These are phyloP conservation scores for Elasticomyces elasticus DNA, from an alignment of 495 filamentous ascomycete genomes.

Conservation along the genomic window DNA sequence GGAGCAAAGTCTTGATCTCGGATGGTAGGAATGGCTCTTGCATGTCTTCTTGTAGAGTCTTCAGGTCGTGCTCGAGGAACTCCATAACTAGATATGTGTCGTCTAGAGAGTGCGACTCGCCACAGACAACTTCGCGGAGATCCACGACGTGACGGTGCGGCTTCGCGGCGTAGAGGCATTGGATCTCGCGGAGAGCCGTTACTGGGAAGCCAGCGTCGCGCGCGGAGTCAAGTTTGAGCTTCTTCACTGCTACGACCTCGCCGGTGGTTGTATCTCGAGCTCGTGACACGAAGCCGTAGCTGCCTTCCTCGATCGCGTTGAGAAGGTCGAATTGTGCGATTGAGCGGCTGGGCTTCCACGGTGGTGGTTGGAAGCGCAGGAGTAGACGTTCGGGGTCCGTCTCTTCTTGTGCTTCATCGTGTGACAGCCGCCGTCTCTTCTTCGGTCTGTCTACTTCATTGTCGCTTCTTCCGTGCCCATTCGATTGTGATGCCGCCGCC, in stretches of 20 bases:
- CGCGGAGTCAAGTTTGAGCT: slow-evolving; percentile 79
- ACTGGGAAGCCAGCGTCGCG: slow-evolving; percentile 76
- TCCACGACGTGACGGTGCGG: slow-evolving; percentile 65
- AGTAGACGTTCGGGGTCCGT: slow-evolving; percentile 37
- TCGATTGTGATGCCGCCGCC: slow-evolving; percentile 24
- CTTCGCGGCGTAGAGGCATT: slow-evolving; percentile 51
- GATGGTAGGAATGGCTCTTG: slow-evolving; percentile 85
- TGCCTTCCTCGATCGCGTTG: slow-evolving; percentile 95
- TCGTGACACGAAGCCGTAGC: slow-evolving; percentile 88
- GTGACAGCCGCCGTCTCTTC: slow-evolving; percentile 46
- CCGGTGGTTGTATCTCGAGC: slow-evolving; percentile 72
- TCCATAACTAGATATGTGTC: slow-evolving; percentile 95
- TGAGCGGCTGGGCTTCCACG: slow-evolving; percentile 67
- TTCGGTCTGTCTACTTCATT: slow-evolving; percentile 34
- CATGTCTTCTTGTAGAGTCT: slow-evolving; percentile 88
- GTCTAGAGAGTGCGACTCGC: slow-evolving; percentile 52
- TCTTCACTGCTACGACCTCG: slow-evolving; percentile 84
- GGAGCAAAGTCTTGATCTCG: slow-evolving; percentile 81
- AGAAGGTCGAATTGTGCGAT: slow-evolving; percentile 84
- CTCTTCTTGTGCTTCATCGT: slow-evolving; percentile 22
- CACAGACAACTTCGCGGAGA: slow-evolving; percentile 78
- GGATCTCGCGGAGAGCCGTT: slow-evolving; percentile 84
- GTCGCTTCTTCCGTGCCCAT: slow-evolving; percentile 3
- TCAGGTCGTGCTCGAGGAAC: slow-evolving; percentile 96
- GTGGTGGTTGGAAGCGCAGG: slow-evolving; percentile 57